phyloP scores from a whole-genome alignment of 2,329 filamentous ascomycete species.

The Pezicula neosporulosa region DNA sequence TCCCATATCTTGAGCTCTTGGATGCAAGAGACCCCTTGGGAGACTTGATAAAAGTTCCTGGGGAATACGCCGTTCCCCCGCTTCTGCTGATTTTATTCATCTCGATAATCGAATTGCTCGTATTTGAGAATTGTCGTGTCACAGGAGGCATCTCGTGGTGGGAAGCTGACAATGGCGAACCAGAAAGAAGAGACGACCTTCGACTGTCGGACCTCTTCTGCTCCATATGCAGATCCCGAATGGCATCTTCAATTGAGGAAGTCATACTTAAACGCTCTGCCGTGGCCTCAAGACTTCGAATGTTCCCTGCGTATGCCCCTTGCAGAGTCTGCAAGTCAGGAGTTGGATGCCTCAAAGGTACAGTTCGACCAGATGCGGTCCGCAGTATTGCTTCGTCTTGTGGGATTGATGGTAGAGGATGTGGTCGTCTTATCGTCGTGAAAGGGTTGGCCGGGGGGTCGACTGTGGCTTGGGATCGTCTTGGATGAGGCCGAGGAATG shows the following conservation, averaged over 20 bases:
- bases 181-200: constrained; percentile 58
- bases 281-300: constrained; percentile 71
- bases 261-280: constrained; percentile 70
- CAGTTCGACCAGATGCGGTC: constrained; percentile 23
- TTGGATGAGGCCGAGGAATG: constrained; percentile 14
- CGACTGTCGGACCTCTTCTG: constrained; percentile 68
- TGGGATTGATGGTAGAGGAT: constrained; percentile 2
- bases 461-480: constrained; percentile 15
- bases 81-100: constrained; percentile 61
- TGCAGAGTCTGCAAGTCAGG: constrained; percentile 61
- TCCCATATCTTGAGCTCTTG: constrained; percentile 38
- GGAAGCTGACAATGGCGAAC: constrained; percentile 26
- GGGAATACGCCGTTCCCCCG: constrained; percentile 62
- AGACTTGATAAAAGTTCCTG: constrained; percentile 64
- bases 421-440: constrained; percentile 4
- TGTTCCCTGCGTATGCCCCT: constrained; percentile 61
- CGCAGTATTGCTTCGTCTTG: constrained; percentile 16
- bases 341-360: constrained; percentile 49
- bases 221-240: constrained; percentile 68
- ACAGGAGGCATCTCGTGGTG: constrained; percentile 26
- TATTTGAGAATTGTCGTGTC: constrained; percentile 42
- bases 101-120: constrained; percentile 56
- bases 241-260: constrained; percentile 75
- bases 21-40: constrained; percentile 61
- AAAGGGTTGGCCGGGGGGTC: constrained; percentile 7